Percentiles rank a stretch among this genome's conserved stretches.
Evolutionary conservation across 2,329 filamentous ascomycete species (phyloP).

Genomic region (Penicillium polonicum): DNA sequence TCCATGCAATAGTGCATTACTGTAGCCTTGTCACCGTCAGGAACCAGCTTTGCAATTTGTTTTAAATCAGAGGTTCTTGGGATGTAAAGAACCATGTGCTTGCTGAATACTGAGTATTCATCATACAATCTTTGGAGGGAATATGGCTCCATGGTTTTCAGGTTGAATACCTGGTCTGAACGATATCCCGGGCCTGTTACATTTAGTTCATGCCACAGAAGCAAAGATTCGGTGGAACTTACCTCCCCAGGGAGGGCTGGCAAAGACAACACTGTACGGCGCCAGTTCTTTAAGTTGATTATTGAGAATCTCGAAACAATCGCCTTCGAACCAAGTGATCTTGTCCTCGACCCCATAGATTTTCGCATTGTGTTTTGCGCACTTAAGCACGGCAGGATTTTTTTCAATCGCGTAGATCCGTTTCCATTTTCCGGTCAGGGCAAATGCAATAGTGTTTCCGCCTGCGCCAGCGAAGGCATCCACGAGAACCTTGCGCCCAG

Average conservation of each 20-base stretch:
- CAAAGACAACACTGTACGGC: constrained; percentile 62
- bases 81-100: constrained; percentile 70
- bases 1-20: constrained; percentile 90
- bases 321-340: constrained; percentile 83
- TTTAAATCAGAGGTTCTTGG: constrained; percentile 80
- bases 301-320: constrained; percentile 74
- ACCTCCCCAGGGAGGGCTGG: constrained; percentile 74
- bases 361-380: constrained; percentile 86
- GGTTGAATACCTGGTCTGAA: constrained; percentile 71
- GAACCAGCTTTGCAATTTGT: constrained; percentile 64
- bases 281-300: constrained; percentile 50
- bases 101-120: constrained; percentile 55
- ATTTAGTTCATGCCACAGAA: not conserved
- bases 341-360: constrained; percentile 75
- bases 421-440: constrained; percentile 73
- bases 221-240: constrained; percentile 21
- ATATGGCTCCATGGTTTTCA: constrained; percentile 87
- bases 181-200: constrained; percentile 60
- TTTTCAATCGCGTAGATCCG: constrained; percentile 87
- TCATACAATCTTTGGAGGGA: constrained; percentile 62
- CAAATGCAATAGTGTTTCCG: constrained; percentile 94
- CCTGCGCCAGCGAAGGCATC: constrained; percentile 91
- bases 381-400: constrained; percentile 74
- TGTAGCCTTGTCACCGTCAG: constrained; percentile 59
- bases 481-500: constrained; percentile 66